Base-by-base conservation (phyloP, 2,329 filamentous ascomycete genomes). In the Apiospora aurea region DNA sequence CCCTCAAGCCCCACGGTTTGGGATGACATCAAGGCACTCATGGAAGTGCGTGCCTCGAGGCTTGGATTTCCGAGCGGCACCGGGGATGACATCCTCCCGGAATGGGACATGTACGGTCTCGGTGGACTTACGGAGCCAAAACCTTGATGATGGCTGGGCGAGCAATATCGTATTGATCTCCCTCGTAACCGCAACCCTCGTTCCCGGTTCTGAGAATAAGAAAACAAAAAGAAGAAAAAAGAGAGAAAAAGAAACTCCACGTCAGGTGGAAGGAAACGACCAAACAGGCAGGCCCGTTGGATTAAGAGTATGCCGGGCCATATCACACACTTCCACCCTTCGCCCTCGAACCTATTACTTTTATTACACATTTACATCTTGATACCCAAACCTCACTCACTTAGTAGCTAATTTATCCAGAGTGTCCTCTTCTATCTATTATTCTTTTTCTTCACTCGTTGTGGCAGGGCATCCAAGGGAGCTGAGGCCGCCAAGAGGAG, bases 51-150 rank as follows among this genome's bases (percentile, higher is more conserved):
- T 18, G 41, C 68, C 34, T 69, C 68, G 68, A 41, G 57, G 34
- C 67, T 69, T 34, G 67, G 67, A 10, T 49, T 49, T 21, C 44
- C 67, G 18, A 41, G 57, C 34, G 67, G 43, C 26, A 49, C 34
- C 46, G 68, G 68, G 21, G 68, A 69, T 34, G 68, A 69, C 47
- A 69, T 69, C 38, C 68, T 47, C 47, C 68, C 82, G 4, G 82
- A 82, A 5, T 87, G 84, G 85, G 85, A 84, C 74, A 83, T 86
- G 76, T 87, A 85, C 41, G 83, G 85, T 16, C 76, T 87, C 4
- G 85, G 85, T 46, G 85, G 85, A 0, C 75, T 86, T 67, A 86
- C 81, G 1, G 72, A 77, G 71, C 53, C 70, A 61, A 83, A 75
- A 34, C 47, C 68, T 41, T 69, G 68, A 69, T 69, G 68, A 69